Percentiles rank a stretch among this genome's conserved stretches.
Evolutionary conservation across 306 rosid genomes (phyloP).

Genomic region (Vigna mungo): DNA sequence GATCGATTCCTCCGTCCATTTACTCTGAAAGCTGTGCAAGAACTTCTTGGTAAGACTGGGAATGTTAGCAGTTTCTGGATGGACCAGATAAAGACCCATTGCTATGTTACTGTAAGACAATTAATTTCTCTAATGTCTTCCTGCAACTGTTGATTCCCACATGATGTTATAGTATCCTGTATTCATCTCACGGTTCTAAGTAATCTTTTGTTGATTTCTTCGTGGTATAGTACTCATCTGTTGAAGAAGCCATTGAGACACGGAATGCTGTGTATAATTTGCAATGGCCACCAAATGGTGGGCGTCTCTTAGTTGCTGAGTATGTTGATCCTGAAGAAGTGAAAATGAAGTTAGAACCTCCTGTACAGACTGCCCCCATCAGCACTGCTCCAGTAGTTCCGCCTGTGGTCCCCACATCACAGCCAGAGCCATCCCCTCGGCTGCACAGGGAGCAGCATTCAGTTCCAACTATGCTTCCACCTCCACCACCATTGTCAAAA

Average conservation of each 20-base stretch:
- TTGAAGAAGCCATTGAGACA: conserved; percentile 85
- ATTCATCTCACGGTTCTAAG: conserved; percentile 10
- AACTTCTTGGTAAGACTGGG: conserved; percentile 90
- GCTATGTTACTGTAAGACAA: conserved; percentile 89
- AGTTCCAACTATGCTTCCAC: conserved; percentile 53
- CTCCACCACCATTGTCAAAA: conserved; percentile 61
- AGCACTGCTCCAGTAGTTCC: conserved; percentile 55
- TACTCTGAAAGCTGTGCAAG: conserved; percentile 97
- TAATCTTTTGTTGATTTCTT: conserved; percentile 13
- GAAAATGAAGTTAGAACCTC: conserved; percentile 67
- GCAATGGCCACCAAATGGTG: conserved; percentile 98
- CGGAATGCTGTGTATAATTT: conserved; percentile 90
- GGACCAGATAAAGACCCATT: conserved; percentile 99
- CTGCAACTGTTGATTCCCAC: neutral
- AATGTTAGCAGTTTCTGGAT: conserved; percentile 85
- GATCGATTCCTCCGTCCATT: conserved; percentile 94
- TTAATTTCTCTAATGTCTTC: conserved; percentile 31
- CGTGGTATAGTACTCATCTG: conserved; percentile 74
- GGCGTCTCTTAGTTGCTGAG: conserved; percentile 83
- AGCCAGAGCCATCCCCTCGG: conserved; percentile 56
- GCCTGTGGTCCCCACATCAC: conserved; percentile 54
- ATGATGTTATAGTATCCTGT: neutral
- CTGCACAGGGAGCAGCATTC: conserved; percentile 53
- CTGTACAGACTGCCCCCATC: conserved; percentile 64
- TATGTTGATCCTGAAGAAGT: conserved; percentile 93